A percentile compares a stretch with the other conserved stretches of the same genome.
phyloP scores from a whole-genome alignment of 192 early-diverging fungal species.

The Pecoramyces ruminantium region DNA sequence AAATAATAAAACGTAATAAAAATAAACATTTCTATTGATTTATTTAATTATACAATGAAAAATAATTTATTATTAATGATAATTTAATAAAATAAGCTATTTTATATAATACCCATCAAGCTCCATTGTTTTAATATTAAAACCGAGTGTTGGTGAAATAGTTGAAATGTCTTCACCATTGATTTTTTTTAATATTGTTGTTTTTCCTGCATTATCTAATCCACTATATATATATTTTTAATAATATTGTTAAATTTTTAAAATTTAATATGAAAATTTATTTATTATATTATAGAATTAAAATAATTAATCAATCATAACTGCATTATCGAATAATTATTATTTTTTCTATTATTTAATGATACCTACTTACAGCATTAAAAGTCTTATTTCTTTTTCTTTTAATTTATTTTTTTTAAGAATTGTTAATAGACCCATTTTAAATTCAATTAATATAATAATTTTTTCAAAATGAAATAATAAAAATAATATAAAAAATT shows the following conservation, averaged over 20 bases:
- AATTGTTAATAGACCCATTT: conserved; percentile 90
- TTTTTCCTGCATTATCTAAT: conserved; percentile 98
- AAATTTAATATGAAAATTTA: too few relatives aligned
- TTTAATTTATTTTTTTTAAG: conserved; percentile 78
- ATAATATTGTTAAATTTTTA: neutral
- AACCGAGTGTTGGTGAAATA: conserved; percentile 90
- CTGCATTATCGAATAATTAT: too few relatives aligned
- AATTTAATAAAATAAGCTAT: too few relatives aligned
- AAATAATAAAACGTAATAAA: too few relatives aligned
- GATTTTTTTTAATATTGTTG: conserved; percentile 88
- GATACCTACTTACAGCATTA: conserved; percentile 52
- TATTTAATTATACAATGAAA: too few relatives aligned
- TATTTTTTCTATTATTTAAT: neutral
- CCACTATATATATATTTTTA: conserved; percentile 25
- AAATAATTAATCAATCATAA: too few relatives aligned
- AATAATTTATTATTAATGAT: neutral
- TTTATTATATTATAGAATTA: too few relatives aligned
- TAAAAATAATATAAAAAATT: too few relatives aligned
- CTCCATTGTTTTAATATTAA: conserved; percentile 90
- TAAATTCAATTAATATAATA: neutral
- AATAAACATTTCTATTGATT: too few relatives aligned
- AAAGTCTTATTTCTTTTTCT: conserved; percentile 84
- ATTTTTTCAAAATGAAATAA: too few relatives aligned
- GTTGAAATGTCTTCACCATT: conserved; percentile 80
- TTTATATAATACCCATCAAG: conserved; percentile 45